Base-by-base conservation (phyloP, 345 rosid genomes). In the Camelina hispida region DNA sequence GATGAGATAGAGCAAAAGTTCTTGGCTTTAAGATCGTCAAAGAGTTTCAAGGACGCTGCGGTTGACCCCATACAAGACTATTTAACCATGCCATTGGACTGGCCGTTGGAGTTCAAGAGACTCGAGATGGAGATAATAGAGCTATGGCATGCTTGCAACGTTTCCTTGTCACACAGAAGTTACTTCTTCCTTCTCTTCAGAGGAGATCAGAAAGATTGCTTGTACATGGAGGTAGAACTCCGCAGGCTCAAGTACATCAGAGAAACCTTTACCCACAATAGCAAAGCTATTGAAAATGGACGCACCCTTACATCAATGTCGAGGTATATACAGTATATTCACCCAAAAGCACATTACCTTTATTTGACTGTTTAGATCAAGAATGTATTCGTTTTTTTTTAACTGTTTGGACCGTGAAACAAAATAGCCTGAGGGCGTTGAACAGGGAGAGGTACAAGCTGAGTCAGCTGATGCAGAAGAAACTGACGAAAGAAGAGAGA, bases 181-280 rank as follows among this genome's bases (percentile, higher is more conserved):
- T 90, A 95, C 88, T 92, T 92, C 83, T 92, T 85, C 82, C 85
- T 91, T 72, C 83, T 87, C 44, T 87, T 89, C 69, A 87, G 88
- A 72, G 97, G 97, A 50, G 93, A 90, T 78, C 88, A 86, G 16
- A 75, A 86, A 58, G 96, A 95, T 76, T 85, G 87, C 9, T 81
- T 90, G 76, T 92, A 92, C 83, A 80, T 92, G 96, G 97, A 92
- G 76, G 97, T 89, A 17, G 99, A 95, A 83, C 87, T 79, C 68
- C 86, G 91, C 70, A 84, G 96, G 72, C 75, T 95, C 60, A 65
- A 84, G 71, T 85, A 87, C 76, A 85, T 92, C 6, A 89, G 81
- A 84, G 83, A 87, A 46, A 78, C 84, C 10, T 91, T 84, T 70
- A 68, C 75, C 57, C 78, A 47, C 34, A 85, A 87, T 18, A 82